Base-by-base conservation (phyloP, 352 stramenopile genomes). In the Phytophthora foliorum region DNA sequence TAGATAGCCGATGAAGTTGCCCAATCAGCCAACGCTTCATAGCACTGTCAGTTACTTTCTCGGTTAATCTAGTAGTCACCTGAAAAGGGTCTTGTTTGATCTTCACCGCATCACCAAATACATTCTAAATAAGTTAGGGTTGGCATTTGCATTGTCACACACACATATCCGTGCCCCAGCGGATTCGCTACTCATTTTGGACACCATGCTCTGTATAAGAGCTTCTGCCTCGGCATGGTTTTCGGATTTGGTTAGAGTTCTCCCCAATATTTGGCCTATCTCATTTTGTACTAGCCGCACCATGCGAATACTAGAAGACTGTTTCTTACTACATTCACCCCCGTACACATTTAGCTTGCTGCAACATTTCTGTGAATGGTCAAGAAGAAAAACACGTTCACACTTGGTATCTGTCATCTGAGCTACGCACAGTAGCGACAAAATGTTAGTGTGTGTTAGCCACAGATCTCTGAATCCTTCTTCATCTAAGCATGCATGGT, bases 321-420 rank as follows among this genome's bases (percentile, higher is more conserved):
- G 44, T 1, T 55, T 24, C 41, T 69, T 69, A 4, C 19, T 59
- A 0, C 45, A 11, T 19, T 54, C 22, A 14, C 34, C 7, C 2
- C 27, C 38, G 19, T 22, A 36, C 6, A 59, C 45, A 24, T 69
- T 69, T 0, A 69, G 22, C 21, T 64, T 64, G 4, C 36, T 59
- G 11, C 62, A 69, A 25, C 63, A 60, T 9, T 54, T 63, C 17
- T 64, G 53, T 1, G 46, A 63, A 16, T 64, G 53, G 22, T 69
- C 53, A 1, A 69, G 39, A 17, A 32, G 17, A n/a, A 63, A 44
- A 29, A 63, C 61, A 13, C 46, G 46, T 11, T 34, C 10, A 16
- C 46, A 54, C 17, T 54, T 54, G n/a, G n/a, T n/a, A n/a, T n/a
- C n/a, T n/a, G n/a, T n/a, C n/a, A n/a, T n/a, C n/a, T n/a, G n/a